A percentile compares a stretch with the other conserved stretches of the same genome.
phyloP scores from a whole-genome alignment of 2,329 filamentous ascomycete species.

The Fusarium equiseti region DNA sequence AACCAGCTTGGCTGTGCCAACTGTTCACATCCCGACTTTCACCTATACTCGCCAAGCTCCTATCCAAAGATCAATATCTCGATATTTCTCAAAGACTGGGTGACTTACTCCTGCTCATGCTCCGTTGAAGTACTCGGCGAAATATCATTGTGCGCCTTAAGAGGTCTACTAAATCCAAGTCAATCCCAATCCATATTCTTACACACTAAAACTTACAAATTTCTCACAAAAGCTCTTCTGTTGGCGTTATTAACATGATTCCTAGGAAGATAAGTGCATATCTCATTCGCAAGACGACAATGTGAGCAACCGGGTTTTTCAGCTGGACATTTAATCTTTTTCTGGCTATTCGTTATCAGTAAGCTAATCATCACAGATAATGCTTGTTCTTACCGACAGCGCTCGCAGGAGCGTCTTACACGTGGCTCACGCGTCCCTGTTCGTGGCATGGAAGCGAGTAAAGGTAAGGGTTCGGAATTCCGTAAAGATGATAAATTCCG shows the following conservation, averaged over 20 bases:
- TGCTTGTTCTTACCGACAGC: constrained; percentile 32
- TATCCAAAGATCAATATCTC: not conserved
- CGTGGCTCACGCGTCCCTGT: constrained; percentile 14
- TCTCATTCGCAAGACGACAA: constrained; percentile 33
- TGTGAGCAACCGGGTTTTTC: constrained; percentile 44
- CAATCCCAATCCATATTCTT: accelerated
- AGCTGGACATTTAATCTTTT: constrained; percentile 45
- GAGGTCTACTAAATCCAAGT: constrained; percentile 1
- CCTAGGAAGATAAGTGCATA: constrained; percentile 39
- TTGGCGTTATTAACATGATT: constrained; percentile 9
- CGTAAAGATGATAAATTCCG: constrained; percentile 10
- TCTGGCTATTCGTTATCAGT: constrained; percentile 19
- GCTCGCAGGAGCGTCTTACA: constrained; percentile 43
- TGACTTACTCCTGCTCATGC: constrained; percentile 10
- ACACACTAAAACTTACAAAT: not conserved
- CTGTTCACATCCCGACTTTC: not conserved
- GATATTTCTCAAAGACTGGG: too few species aligned
- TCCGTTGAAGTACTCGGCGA: not conserved
- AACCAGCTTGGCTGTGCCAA: not conserved
- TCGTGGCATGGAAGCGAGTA: constrained; percentile 10
- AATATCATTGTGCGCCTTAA: not conserved
- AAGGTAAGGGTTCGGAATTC: constrained; percentile 11
- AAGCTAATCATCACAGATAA: too few species aligned
- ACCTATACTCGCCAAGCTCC: not conserved
- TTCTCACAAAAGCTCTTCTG: not conserved